Evolutionary conservation across 1,284 basidiomycete species (phyloP), one percentile per base, ranked within the genome.

Genomic region (Moesziomyces aphidis): DNA sequence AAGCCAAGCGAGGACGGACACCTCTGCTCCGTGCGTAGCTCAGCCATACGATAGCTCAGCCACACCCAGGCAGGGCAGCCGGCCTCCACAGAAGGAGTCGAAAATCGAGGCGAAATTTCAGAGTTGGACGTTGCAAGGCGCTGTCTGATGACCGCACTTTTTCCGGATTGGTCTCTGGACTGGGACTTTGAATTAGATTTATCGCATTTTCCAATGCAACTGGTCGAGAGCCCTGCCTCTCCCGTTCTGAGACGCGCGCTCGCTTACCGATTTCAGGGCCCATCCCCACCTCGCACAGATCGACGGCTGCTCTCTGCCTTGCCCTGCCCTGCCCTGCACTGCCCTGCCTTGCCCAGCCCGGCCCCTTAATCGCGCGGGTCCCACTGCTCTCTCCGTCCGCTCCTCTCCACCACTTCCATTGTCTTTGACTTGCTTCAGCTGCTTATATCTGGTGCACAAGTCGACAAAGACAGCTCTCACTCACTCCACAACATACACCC

Each of bases 81-180:
- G 26, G 26, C 56, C 67, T 69, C 61, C 56, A 69, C 61, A 52
- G 13, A 52, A 47, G 15, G 50, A n/a, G 17, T n/a, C 19, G 28
- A 28, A 34, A 10, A 19, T 50, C 34, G 49, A 50, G 31, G 28
- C 49, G 34, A 50, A 24, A 50, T 17, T 50, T 24, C 10, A 34
- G 31, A 34, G 31, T 34, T 34, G 31, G 31, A 34, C 39, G 39
- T 42, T 42, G 39, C 15, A 17, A 19, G 8, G 17, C 39, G 39
- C 48, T 64, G 67, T 43, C 31, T 52, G 67, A 70, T 70, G 67
- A 70, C 61, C 57, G 61, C 67, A 70, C 56, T 44, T 46, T 46
- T 52, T 60, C 61, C 61, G 67, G 50, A 69, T 69, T 53, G 47
- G 58, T 49, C 24, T 44, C 2, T 36, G 49, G 23, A 44, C 45